Percentiles rank a stretch among this genome's conserved stretches.
Evolutionary conservation across 306 rosid species (phyloP).

Genomic region (Echinosophora koreensis): DNA sequence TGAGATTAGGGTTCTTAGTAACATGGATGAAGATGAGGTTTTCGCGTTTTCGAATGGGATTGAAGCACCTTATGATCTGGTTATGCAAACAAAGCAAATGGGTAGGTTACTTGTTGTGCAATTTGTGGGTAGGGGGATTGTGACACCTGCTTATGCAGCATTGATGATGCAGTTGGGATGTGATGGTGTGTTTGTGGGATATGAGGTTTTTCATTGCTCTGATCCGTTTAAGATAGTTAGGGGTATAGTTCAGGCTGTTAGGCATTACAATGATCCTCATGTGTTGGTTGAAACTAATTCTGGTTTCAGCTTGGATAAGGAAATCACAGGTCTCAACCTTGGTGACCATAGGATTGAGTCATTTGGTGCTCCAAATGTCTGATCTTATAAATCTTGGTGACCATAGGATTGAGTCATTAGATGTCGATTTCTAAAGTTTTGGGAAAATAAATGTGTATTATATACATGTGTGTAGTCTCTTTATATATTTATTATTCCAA

Average conservation of each 20-base stretch:
- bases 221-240: conserved; percentile 69
- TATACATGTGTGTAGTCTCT: no score
- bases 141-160: conserved; percentile 96
- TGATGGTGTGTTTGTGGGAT: conserved; percentile 74
- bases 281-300: conserved; percentile 59
- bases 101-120: conserved; percentile 72
- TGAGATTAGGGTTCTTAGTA: conserved; percentile 60
- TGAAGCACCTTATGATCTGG: conserved; percentile 80
- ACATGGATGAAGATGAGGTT: conserved; percentile 86
- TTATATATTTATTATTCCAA: no score
- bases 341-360: conserved; percentile 61
- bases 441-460: no score
- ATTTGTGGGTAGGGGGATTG: conserved; percentile 81
- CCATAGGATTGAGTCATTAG: no score
- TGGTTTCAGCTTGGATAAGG: conserved; percentile 57
- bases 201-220: conserved; percentile 58
- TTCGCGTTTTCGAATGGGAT: conserved; percentile 67
- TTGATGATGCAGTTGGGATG: conserved; percentile 91
- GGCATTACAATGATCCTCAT: conserved; percentile 67
- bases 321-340: conserved; percentile 54
- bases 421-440: no score
- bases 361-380: conserved; percentile 38
- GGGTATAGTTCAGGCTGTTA: conserved; percentile 68
- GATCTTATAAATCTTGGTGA: background rate
- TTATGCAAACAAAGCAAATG: conserved; percentile 69